Evolutionary conservation across 257 asterid genomes (phyloP).

Genomic region (Fraxinus americana): DNA sequence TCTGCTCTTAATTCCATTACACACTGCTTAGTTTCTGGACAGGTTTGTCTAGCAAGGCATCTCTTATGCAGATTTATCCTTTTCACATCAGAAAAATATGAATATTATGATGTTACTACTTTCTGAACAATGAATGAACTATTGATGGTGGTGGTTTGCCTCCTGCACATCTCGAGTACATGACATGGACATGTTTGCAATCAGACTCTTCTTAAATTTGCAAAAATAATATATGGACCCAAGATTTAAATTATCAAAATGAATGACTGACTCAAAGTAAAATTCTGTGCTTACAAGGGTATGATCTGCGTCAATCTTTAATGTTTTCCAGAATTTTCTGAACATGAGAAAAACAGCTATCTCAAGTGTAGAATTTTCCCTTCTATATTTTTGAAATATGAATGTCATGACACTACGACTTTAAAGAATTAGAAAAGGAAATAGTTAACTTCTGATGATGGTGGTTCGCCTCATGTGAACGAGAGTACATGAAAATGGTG

Average conservation of each 20-base stretch:
- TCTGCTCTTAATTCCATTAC: slow-evolving; percentile 4
- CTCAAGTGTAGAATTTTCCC: background rate
- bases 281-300: background rate
- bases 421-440: slow-evolving; percentile 5
- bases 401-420: background rate
- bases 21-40: slow-evolving; percentile 4
- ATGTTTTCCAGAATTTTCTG: background rate
- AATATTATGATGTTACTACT: background rate
- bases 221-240: background rate
- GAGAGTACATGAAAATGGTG: background rate
- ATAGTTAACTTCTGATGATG: background rate
- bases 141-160: background rate
- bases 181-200: background rate
- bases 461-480: slow-evolving; percentile 1
- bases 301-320: background rate
- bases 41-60: background rate
- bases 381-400: slow-evolving; percentile 9
- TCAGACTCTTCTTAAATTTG: background rate
- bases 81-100: background rate
- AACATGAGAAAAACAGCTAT: background rate
- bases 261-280: background rate
- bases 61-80: background rate
- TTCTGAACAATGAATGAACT: background rate
- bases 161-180: background rate
- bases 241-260: background rate